Base-by-base conservation (phyloP, 2,329 filamentous ascomycete genomes). In the Ceratocystis eucalypticola region DNA sequence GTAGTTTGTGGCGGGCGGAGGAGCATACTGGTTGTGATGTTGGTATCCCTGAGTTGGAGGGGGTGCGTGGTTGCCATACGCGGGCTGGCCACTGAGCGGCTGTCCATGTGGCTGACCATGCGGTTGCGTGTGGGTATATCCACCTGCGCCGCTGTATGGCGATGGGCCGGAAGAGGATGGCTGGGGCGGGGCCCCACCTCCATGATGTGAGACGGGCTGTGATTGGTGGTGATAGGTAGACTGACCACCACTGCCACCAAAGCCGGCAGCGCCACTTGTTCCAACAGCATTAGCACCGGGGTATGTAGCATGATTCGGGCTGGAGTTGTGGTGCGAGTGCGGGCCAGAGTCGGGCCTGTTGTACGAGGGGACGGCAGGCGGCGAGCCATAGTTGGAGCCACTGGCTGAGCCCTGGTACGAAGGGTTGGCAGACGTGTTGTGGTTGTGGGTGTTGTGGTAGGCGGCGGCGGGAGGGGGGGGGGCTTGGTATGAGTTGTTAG, bases 191-290 rank as follows among this genome's bases (percentile, higher is more conserved):
- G 45, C 17, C 10, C 25, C 57, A 25, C 61, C 37, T 41, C 37
- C 61, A 8, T 53, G 41, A 20, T 45, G 53, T 22, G 65, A 65
- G 7, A 65, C 57, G 61, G 68, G 66, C 61, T 68, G 67, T 30
- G 68, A 69, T 65, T 70, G 69, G 10, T 70, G 69, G 17, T 71
- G 69, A 17, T 70, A 69, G 66, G 74, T 68, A 65, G 73, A 70
- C 44, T 72, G 71, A 2, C 12, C 20, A 62, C 65, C 69, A 70
- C 68, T 73, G 64, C 65, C 69, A 70, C 68, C 73, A 71, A 74
- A 62, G 72, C 71, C 10, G 71, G 70, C 25, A 71, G 70, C 53
- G 71, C 70, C 53, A 41, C 37, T 41, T 64, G 71, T 65, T 71
- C 73, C 59, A 71, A 69, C 69, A 68, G 33, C 70, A 68, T 62